Conservation (phyloP, 1,284 basidiomycete species). For the Inonotus hispidus region DNA sequence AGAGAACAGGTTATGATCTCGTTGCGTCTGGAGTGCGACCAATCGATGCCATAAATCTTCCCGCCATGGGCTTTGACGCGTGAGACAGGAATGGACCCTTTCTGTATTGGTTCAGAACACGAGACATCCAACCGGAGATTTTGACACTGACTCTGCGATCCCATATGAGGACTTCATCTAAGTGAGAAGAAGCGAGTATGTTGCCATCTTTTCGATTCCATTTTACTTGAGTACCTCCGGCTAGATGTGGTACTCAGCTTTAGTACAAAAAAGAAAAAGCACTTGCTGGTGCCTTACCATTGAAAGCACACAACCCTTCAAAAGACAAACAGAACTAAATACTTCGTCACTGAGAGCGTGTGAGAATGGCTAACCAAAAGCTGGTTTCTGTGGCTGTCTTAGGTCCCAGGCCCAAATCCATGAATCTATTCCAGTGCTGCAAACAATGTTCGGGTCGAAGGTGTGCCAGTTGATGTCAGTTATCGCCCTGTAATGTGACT, state of each 20-base stretch:
- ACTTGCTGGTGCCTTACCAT: constrained; percentile 39
- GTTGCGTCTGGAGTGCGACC: constrained; percentile 71
- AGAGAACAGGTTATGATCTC: constrained; percentile 89
- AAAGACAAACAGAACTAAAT: not conserved
- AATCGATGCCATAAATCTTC: constrained; percentile 95
- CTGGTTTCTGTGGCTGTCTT: constrained; percentile 54
- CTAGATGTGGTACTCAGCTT: constrained; percentile 32
- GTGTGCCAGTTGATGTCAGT: constrained; percentile 97
- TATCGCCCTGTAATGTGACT: constrained; percentile 87
- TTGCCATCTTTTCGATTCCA: constrained; percentile 88
- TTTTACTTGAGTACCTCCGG: constrained; percentile 90
- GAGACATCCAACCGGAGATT: not conserved
- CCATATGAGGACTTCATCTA: constrained; percentile 81
- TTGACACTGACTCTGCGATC: constrained; percentile 62
- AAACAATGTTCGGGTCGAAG: constrained; percentile 69
- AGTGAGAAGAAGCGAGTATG: constrained; percentile 83
- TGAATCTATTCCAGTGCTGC: constrained; percentile 73
- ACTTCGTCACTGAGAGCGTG: not conserved
- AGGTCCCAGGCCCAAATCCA: constrained; percentile 91
- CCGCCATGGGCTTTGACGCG: constrained; percentile 75
- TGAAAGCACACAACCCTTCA: constrained; percentile 67
- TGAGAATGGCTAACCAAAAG: constrained; percentile 44
- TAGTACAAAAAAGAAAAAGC: not conserved
- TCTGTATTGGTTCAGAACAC: constrained; percentile 38
- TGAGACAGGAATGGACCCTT: constrained; percentile 82